Base-by-base conservation (phyloP, 495 filamentous ascomycete species). In the Oidiodendron maius region DNA sequence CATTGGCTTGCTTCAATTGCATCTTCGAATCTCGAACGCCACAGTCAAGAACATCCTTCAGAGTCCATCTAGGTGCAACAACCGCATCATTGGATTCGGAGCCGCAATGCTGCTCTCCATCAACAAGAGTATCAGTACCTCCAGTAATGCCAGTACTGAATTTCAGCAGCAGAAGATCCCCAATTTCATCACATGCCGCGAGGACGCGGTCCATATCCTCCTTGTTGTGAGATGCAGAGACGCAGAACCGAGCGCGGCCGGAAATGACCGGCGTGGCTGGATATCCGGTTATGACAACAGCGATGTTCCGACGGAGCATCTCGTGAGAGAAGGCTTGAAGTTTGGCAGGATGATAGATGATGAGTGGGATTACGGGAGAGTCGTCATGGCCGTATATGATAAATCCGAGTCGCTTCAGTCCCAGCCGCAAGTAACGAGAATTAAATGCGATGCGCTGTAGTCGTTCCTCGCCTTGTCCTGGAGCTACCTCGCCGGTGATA, bases 371-470 rank as follows among this genome's bases (percentile, higher is more conserved):
- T 64, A 97, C 95, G 47, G 91, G 91, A 5, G 89, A 94, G 68
- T 97, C 91, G 66, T 97, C 91, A 62, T 96, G 88, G 48, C 91
- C 91, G 61, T 88, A 91, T 43, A 95, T 80, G 61, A 97, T 96
- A 71, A 91, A 89, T 41, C 91, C 91, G 60, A 97, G 83, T 54
- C 91, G 84, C 72, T 96, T 97, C 62, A 97, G 75, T 13, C 91
- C 91, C 43, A 97, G 81, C 53, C 91, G 88, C 20, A 97, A 86
- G 63, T 97, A 97, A 25, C 91, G 86, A 20, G 91, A 95, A 70
- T 97, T 97, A 80, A 96, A 97, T 46, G 91, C 90, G 52, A 97
- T 81, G 50, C 91, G 84, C 66, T 95, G 89, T 38, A 97, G 73
- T 34, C 91, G 84, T 69, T 96, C 91, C 61, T 96, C 87, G 46